These are phyloP conservation scores for Neofusicoccum laricinum DNA, from an alignment of 2,329 filamentous ascomycete genomes.

Conservation along the genomic window DNA sequence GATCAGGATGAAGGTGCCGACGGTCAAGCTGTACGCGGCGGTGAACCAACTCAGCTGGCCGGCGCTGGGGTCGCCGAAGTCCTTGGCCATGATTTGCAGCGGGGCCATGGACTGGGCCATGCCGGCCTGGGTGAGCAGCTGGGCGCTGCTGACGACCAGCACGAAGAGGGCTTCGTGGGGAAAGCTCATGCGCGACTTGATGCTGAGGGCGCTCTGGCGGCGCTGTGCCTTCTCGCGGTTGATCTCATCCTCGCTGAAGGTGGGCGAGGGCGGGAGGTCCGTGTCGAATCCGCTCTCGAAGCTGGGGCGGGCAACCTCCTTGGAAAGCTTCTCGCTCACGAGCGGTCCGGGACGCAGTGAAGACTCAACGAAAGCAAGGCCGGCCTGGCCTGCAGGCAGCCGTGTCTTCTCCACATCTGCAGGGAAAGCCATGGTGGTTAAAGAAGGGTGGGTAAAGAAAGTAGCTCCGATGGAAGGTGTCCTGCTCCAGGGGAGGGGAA, in stretches of 20 bases:
- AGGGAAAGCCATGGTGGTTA: neutral
- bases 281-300: neutral
- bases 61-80: constrained; percentile 37
- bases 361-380: neutral
- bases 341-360: neutral
- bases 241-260: neutral
- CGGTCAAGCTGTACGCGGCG: constrained; percentile 48
- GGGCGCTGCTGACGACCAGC: constrained; percentile 16
- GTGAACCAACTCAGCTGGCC: constrained; percentile 49
- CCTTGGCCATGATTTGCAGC: constrained; percentile 42
- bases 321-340: neutral
- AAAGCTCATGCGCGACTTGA: neutral
- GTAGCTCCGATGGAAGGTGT: neutral
- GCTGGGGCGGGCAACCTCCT: no score
- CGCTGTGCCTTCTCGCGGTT: neutral
- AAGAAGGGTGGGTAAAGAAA: neutral
- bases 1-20: constrained; percentile 51
- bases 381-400: neutral
- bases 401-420: neutral
- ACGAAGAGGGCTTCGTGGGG: constrained; percentile 20
- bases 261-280: neutral
- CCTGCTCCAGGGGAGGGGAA: neutral
- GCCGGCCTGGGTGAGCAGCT: constrained; percentile 44
- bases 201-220: no score
- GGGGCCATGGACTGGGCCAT: constrained; percentile 37